These are phyloP conservation scores for Penicillium sp. DNA, from an alignment of 2,329 filamentous ascomycete genomes.

Conservation along the genomic window DNA sequence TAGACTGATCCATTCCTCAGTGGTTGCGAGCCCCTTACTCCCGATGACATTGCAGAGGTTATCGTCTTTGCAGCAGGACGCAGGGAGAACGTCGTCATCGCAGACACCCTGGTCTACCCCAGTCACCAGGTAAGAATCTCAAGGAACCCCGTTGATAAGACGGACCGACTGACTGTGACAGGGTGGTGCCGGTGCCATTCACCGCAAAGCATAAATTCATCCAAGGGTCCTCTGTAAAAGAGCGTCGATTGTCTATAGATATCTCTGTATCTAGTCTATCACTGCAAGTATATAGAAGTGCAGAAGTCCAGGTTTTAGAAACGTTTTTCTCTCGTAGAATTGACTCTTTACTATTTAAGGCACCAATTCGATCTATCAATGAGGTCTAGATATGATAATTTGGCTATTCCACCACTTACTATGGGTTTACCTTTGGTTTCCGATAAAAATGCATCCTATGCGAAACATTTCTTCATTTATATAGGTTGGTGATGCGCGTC, in stretches of 20 bases:
- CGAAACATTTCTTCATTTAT: no score
- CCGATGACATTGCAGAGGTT: conserved; percentile 86
- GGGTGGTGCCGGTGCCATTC: conserved; percentile 13
- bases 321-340: no score
- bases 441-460: no score
- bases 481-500: no score
- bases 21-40: conserved; percentile 76
- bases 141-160: neutral
- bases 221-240: neutral
- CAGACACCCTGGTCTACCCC: conserved; percentile 81
- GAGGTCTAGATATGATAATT: no score
- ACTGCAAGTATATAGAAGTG: neutral
- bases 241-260: neutral
- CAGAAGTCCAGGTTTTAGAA: no score
- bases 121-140: conserved; percentile 71
- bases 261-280: neutral
- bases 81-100: conserved; percentile 85
- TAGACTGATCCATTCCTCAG: conserved; percentile 36
- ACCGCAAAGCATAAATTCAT: conserved; percentile 7
- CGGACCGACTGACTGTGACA: neutral
- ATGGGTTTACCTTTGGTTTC: no score
- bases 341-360: no score
- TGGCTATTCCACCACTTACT: no score
- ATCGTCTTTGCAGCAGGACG: conserved; percentile 81
- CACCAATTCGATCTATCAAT: no score